These are phyloP conservation scores for Chrysoporthe deuterocubensis DNA, from an alignment of 2,329 filamentous ascomycete species.

Conservation along the genomic window DNA sequence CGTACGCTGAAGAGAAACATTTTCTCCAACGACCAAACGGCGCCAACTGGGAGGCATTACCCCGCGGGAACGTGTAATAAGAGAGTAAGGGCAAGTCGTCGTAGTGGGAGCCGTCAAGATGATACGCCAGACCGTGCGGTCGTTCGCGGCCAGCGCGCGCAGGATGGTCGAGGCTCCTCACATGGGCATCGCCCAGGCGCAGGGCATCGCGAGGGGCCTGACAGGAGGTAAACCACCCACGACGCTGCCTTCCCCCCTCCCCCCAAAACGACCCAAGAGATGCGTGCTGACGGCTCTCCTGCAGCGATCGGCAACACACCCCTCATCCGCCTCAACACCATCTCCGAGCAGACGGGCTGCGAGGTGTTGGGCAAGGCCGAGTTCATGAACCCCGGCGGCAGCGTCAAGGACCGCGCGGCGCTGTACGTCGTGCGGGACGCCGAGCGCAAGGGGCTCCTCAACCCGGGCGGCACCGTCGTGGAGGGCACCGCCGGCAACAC, in stretches of 20 bases:
- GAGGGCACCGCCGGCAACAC: constrained; percentile 98
- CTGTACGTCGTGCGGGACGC: constrained; percentile 93
- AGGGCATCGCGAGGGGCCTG: constrained; percentile 77
- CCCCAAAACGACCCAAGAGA: no score
- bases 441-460: constrained; percentile 82
- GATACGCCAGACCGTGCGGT: constrained; percentile 71
- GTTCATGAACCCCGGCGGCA: constrained; percentile 97
- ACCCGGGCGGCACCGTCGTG: constrained; percentile 88
- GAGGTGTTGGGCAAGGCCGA: constrained; percentile 95
- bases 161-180: constrained; percentile 61
- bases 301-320: constrained; percentile 98
- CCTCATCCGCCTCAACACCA: constrained; percentile 83
- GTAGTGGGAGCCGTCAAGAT: constrained; percentile 47
- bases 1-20: neutral
- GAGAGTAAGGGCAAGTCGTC: neutral
- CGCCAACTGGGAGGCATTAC: neutral
- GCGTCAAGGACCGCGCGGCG: constrained; percentile 94
- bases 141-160: constrained; percentile 67
- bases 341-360: constrained; percentile 91
- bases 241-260: neutral
- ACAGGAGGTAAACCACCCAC: constrained; percentile 69
- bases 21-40: neutral
- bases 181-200: constrained; percentile 76
- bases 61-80: neutral
- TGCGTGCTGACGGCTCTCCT: no score